phyloP scores from a whole-genome alignment of 1,284 basidiomycete species.

The Apiotrichum siamense region DNA sequence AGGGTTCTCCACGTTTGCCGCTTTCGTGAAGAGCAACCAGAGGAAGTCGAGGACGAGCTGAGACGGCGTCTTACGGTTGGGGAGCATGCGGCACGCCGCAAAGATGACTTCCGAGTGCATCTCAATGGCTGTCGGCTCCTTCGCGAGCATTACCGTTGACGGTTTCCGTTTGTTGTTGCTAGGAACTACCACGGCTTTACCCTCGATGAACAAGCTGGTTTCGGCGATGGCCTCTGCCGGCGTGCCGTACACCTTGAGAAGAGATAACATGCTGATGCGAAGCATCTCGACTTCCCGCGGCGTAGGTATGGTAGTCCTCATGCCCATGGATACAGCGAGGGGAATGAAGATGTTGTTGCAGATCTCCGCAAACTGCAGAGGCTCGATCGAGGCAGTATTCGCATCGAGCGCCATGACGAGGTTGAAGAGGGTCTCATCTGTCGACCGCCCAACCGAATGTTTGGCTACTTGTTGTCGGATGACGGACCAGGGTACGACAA shows the following conservation, averaged over 20 bases:
- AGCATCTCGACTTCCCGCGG: slow-evolving; percentile 9
- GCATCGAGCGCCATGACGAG: slow-evolving; percentile 29
- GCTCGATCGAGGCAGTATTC: slow-evolving; percentile 23
- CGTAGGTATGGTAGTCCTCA: neutral
- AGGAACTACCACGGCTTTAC: neutral
- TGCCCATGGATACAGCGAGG: slow-evolving; percentile 10
- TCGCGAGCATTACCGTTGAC: neutral
- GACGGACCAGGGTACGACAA: slow-evolving; percentile 55
- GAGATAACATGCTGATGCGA: slow-evolving; percentile 5
- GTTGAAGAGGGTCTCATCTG: slow-evolving; percentile 23
- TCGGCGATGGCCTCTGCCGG: slow-evolving; percentile 13
- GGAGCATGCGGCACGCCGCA: slow-evolving; percentile 19
- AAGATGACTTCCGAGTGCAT: slow-evolving; percentile 22
- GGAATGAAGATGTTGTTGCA: slow-evolving; percentile 20
- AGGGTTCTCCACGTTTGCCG: slow-evolving; percentile 20
- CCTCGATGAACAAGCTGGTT: slow-evolving; percentile 8
- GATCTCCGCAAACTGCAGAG: slow-evolving; percentile 19
- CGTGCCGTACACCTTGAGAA: slow-evolving; percentile 30
- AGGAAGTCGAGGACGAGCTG: slow-evolving; percentile 34
- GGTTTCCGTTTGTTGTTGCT: neutral
- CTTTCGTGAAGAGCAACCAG: slow-evolving; percentile 35
- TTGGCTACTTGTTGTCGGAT: slow-evolving; percentile 20
- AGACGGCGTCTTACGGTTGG: slow-evolving; percentile 8
- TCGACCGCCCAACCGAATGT: neutral
- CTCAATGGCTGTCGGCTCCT: slow-evolving; percentile 1